Evolutionary conservation across 768 basidiomycete species (phyloP).

Genomic region (Wakefieldia striispora): DNA sequence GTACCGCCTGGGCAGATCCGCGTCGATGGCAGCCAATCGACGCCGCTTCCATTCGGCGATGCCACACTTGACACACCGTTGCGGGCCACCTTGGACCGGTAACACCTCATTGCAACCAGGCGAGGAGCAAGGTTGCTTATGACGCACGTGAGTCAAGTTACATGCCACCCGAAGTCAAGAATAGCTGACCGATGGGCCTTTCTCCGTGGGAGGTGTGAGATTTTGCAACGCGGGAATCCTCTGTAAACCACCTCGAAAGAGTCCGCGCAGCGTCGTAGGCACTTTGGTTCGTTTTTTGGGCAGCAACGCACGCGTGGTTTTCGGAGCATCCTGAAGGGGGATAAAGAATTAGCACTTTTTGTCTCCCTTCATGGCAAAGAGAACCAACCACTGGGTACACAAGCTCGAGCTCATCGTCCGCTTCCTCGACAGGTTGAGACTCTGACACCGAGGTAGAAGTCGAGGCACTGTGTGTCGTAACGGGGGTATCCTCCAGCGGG

Average conservation of each 20-base stretch:
- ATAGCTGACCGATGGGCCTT: constrained; percentile 6
- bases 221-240: constrained; percentile 3
- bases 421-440: not conserved
- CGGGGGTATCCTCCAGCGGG: constrained; percentile 2
- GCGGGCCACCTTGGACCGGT: not conserved
- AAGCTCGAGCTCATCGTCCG: constrained; percentile 14
- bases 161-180: not conserved
- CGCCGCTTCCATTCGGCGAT: constrained; percentile 19
- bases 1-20: not conserved
- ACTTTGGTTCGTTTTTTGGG: not conserved
- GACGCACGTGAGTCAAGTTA: not conserved
- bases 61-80: constrained; percentile 21
- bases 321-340: constrained; percentile 9
- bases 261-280: not conserved
- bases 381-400: constrained; percentile 14
- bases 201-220: not conserved
- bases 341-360: not conserved
- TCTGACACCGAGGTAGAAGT: not conserved
- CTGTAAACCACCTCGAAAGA: constrained; percentile 1
- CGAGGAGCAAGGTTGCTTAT: constrained; percentile 17
- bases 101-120: constrained; percentile 15
- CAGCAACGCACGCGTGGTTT: not conserved
- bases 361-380: not conserved
- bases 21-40: not conserved
- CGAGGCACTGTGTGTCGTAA: not conserved